Evolutionary conservation across 306 rosid genomes (phyloP), one percentile per base, ranked within the genome.

Genomic region (Canavalia ensiformis): DNA sequence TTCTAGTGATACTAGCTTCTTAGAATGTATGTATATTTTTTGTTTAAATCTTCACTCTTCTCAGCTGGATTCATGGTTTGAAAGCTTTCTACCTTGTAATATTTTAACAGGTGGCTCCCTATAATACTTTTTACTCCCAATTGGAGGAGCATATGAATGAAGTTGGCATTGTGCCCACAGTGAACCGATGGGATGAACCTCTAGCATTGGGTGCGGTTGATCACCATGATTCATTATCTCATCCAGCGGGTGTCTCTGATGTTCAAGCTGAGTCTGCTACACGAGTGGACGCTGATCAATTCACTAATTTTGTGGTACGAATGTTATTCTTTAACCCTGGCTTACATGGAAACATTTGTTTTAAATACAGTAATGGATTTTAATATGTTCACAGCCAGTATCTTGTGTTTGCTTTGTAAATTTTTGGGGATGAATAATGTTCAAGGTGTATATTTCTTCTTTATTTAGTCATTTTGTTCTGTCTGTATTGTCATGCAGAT

Each of bases 151-250:
- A 96, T 86, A 87, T 96, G 94, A 78, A 82, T 84, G 91, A 89
- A 88, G 97, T 92, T 87, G 99, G 97, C 55, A 83, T 96, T 71
- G 87, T 86, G 56, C 91, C 94, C 65, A 82, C 90, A 6, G 82
- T 92, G 65, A 96, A 93, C 74, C 86, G 91, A 85, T 96, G 98
- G 99, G 86, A 87, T 75, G 97, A 93, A 60, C 90, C 94, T 76
- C 86, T 96, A 64, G 83, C 97, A 72, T 85, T 96, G 45, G 91
- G 99, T 68, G 75, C 88, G 88, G 92, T 96, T 79, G 99, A 96
- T 82, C 99, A 94, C 45, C 99, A 96, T 50, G 99, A 93, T 93
- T 93, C 99, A 65, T 80, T 96, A 83, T 96, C 99, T 83, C 99
- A 96, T 84, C 97, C 99, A 39, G 97, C 98, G 5, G 99, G 99